Evolutionary conservation across 169 alveolate species (phyloP), one percentile per base, ranked within the genome.

Genomic region (Cryptosporidium ubiquitum): DNA sequence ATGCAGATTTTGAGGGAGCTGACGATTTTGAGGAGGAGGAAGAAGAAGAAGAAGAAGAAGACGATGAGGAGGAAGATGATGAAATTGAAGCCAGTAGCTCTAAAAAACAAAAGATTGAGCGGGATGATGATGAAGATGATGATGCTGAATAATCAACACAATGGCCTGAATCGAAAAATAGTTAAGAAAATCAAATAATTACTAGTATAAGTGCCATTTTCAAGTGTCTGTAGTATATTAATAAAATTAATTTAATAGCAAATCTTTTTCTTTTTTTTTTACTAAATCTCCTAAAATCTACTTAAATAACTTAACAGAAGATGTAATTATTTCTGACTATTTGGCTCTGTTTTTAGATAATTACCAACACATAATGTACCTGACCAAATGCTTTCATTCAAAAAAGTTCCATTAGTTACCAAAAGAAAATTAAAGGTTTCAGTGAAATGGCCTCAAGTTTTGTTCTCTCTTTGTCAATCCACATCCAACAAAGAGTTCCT

Each of bases 1-100:
- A 92, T 58, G 94, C 93, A 60, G 95, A 92, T 29, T 93, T 85
- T 1, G 97, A 93, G 16, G 97, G 91, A 16, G 97, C 93, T 68
- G 97, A 95, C 20, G 97, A 94, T 23, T 58, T 92, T 39, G 93
- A 92, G 37, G 85, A 68, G 14, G 94, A 86, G 1, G 86, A 91
- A 1, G 91, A 86, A 16, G 93, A 86, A 51, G 84, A 84, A 52
- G 96, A 94, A 55, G 93, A 91, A 20, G 95, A 91, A 7, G 93
- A 93, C 31, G 95, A 94, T 20, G 96, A 91, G 12, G 95, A 92
- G 44, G 95, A 94, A 33, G 92, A 68, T 3, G 94, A 86, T 47
- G 91, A 91, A 42, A 9, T 55, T 85, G 92, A 51, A 58, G 91
- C 55, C 16, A 55, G 66, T 61, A 49, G 37, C 31, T 31, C 60